These are phyloP conservation scores for Phlebopus sp. DNA, from an alignment of 1,284 basidiomycete genomes.

Conservation along the genomic window DNA sequence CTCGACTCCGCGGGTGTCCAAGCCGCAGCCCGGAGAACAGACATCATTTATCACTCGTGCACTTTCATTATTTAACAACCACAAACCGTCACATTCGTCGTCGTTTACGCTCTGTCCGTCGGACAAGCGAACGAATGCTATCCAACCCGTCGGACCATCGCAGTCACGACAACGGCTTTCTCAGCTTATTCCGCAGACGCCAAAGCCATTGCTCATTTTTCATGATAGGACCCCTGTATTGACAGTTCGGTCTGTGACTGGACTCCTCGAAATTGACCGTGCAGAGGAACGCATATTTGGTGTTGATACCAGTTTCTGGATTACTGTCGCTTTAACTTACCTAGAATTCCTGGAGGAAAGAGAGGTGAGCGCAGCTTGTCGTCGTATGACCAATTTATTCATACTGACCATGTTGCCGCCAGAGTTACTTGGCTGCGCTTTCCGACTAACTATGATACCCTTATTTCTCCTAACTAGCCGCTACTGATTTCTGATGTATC, in stretches of 20 bases:
- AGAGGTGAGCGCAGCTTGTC: conserved; percentile 49
- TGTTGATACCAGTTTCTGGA: conserved; percentile 73
- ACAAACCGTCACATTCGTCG: conserved; percentile 56
- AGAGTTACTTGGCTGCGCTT: conserved; percentile 31
- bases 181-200: conserved; percentile 24
- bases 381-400: not conserved
- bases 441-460: conserved; percentile 17
- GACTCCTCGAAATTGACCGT: conserved; percentile 60
- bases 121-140: conserved; percentile 11
- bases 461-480: not conserved
- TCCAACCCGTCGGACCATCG: conserved; percentile 15
- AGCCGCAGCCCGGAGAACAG: conserved; percentile 32
- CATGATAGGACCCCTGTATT: conserved; percentile 68
- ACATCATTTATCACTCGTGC: conserved; percentile 55
- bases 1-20: conserved; percentile 39
- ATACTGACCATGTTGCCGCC: conserved; percentile 9
- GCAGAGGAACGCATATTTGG: conserved; percentile 58
- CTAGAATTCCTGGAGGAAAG: conserved; percentile 72
- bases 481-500: conserved; percentile 11
- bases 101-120: conserved; percentile 54
- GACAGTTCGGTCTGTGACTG: conserved; percentile 54
- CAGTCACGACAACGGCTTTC: conserved; percentile 25
- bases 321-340: conserved; percentile 69
- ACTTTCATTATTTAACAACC: conserved; percentile 52
- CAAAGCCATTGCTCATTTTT: conserved; percentile 55